phyloP scores from a whole-genome alignment of 345 rosid genomes.

The Triadica sebifera region DNA sequence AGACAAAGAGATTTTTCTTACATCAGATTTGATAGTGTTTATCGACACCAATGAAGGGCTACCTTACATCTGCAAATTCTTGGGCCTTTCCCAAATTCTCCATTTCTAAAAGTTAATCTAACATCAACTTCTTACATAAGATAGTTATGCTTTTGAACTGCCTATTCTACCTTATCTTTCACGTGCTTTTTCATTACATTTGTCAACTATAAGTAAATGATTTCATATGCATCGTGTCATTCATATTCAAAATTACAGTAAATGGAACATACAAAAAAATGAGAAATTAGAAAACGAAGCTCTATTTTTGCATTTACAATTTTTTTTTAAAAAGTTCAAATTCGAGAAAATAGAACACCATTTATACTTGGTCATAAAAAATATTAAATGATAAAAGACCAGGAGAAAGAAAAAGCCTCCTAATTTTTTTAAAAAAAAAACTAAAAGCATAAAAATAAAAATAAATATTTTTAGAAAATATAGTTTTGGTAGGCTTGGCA shows the following conservation, averaged over 20 bases:
- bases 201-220: slow-evolving; percentile 51
- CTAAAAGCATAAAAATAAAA: too few species aligned
- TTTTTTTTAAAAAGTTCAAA: neutral
- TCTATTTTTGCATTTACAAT: neutral
- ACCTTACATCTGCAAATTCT: slow-evolving; percentile 90
- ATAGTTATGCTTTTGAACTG: slow-evolving; percentile 81
- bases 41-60: neutral
- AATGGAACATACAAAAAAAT: neutral
- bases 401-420: slow-evolving; percentile 41
- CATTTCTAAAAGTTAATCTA: slow-evolving; percentile 76
- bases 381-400: neutral
- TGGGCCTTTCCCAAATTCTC: slow-evolving; percentile 93
- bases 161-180: slow-evolving; percentile 82
- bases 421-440: too few species aligned
- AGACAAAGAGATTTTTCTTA: too few species aligned
- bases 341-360: neutral
- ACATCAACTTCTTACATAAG: slow-evolving; percentile 90
- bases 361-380: neutral
- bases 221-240: neutral
- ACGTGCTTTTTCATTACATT: slow-evolving; percentile 70
- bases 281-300: neutral
- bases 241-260: neutral
- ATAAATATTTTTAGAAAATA: too few species aligned
- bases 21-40: too few species aligned
- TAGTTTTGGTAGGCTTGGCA: too few species aligned